Percentiles rank a stretch among this genome's conserved stretches.
Conservation (phyloP, 2,329 filamentous ascomycete genomes). For the Phyllosticta citriasiana region DNA sequence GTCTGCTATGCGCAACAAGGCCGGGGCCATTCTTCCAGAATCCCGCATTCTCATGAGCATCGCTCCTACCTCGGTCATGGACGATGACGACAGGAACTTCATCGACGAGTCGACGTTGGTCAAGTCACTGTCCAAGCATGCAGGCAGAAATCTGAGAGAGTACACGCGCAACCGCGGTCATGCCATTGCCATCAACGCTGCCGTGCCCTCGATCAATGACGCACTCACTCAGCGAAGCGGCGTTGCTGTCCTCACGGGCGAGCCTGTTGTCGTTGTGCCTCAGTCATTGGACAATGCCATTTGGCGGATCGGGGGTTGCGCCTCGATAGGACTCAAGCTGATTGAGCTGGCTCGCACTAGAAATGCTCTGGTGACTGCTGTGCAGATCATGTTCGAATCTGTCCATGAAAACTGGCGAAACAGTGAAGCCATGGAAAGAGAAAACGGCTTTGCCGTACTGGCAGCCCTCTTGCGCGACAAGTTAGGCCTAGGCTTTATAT, state of each 20-base stretch:
- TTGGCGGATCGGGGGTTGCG: slow-evolving; percentile 88
- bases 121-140: slow-evolving; percentile 62
- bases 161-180: slow-evolving; percentile 65
- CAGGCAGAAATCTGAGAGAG: slow-evolving; percentile 57
- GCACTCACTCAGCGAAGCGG: slow-evolving; percentile 74
- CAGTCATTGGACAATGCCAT: slow-evolving; percentile 83
- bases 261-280: slow-evolving; percentile 70
- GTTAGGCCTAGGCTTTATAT: slow-evolving; percentile 45
- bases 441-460: slow-evolving; percentile 85
- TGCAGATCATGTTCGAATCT: slow-evolving; percentile 75
- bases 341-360: slow-evolving; percentile 65
- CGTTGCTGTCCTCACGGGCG: slow-evolving; percentile 70
- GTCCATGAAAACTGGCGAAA: slow-evolving; percentile 92
- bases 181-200: slow-evolving; percentile 77
- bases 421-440: slow-evolving; percentile 94
- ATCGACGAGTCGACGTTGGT: slow-evolving; percentile 64
- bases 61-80: slow-evolving; percentile 67
- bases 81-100: slow-evolving; percentile 66
- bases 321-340: slow-evolving; percentile 73
- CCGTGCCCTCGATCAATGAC: slow-evolving; percentile 78
- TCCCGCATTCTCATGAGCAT: slow-evolving; percentile 73
- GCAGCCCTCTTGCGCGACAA: slow-evolving; percentile 77
- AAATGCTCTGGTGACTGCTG: slow-evolving; percentile 63
- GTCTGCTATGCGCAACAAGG: slow-evolving; percentile 75
- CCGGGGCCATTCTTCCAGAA: slow-evolving; percentile 72